These are phyloP conservation scores for Ganoderma sinense DNA, from an alignment of 1,284 basidiomycete species.

Conservation along the genomic window DNA sequence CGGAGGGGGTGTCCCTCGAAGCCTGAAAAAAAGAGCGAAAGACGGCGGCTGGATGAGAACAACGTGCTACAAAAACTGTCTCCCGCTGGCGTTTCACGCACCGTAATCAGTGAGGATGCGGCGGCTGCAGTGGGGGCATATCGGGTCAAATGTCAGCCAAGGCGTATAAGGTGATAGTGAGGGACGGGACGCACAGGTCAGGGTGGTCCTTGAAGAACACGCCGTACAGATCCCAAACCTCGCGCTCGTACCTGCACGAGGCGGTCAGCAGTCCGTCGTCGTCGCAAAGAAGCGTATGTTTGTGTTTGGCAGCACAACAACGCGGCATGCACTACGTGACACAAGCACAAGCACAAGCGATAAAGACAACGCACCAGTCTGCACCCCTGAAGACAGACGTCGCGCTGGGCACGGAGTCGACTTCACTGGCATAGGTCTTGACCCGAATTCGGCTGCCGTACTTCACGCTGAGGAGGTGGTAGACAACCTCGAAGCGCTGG, in stretches of 20 bases:
- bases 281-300: conserved; percentile 21
- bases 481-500: conserved; percentile 97
- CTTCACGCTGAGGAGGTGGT: conserved; percentile 90
- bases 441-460: conserved; percentile 87
- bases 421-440: conserved; percentile 98
- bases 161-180: conserved; percentile 26
- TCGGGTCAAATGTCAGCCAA: conserved; percentile 18
- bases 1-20: conserved; percentile 98
- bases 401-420: conserved; percentile 92
- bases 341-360: background rate
- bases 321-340: background rate
- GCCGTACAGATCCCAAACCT: conserved; percentile 98
- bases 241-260: conserved; percentile 86
- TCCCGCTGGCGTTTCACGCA: conserved; percentile 41
- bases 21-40: conserved; percentile 52
- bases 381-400: conserved; percentile 88
- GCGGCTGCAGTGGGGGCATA: conserved; percentile 59
- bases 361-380: conserved; percentile 77
- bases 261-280: conserved; percentile 13
- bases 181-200: conserved; percentile 77
- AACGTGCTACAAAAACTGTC: background rate
- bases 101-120: conserved; percentile 99
- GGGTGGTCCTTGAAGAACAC: conserved; percentile 98
- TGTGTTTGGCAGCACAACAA: background rate
- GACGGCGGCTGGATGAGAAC: conserved; percentile 3